Percentiles rank a stretch among this genome's conserved stretches.
These are phyloP conservation scores for Piper longum DNA, from an alignment of 164 flowering plant genomes.

Conservation along the genomic window DNA sequence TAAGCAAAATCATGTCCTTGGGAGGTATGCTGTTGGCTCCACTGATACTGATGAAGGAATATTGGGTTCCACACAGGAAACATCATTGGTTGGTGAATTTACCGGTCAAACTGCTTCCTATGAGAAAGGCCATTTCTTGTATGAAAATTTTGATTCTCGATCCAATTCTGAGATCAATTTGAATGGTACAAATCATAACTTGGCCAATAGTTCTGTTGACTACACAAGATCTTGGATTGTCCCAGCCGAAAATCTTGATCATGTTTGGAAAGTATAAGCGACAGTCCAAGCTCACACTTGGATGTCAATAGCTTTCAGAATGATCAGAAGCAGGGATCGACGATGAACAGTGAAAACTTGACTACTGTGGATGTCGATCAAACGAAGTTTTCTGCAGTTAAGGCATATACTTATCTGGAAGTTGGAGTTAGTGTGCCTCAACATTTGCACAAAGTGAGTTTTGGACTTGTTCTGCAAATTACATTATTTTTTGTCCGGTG, in stretches of 20 bases:
- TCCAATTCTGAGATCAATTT: conserved; percentile 28
- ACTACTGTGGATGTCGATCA: conserved; percentile 23
- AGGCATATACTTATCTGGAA: conserved; percentile 30
- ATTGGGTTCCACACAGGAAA: conserved; percentile 66
- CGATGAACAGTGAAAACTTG: conserved; percentile 20
- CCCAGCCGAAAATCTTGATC: conserved; percentile 28
- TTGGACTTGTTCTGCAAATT: background rate
- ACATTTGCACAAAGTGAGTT: conserved; percentile 69
- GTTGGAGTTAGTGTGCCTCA: conserved; percentile 83
- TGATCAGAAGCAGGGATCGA: conserved; percentile 23
- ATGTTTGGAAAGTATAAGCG: conserved; percentile 20
- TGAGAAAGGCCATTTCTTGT: conserved; percentile 33
- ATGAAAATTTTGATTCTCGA: conserved; percentile 29
- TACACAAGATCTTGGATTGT: conserved; percentile 22
- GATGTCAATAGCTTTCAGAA: conserved; percentile 37
- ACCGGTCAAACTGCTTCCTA: conserved; percentile 34
- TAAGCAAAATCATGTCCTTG: conserved; percentile 48
- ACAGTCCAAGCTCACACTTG: conserved; percentile 32
- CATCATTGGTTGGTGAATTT: conserved; percentile 23
- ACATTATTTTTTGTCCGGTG: background rate
- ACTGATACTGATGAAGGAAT: conserved; percentile 63
- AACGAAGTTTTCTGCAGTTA: conserved; percentile 22
- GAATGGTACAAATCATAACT: conserved; percentile 30
- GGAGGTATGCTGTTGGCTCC: conserved; percentile 77
- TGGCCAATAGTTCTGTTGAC: conserved; percentile 19